Percentiles rank a stretch among this genome's conserved stretches.
phyloP scores from a whole-genome alignment of 2,329 filamentous ascomycete species.

The Pseudogymnoascus verrucosus region DNA sequence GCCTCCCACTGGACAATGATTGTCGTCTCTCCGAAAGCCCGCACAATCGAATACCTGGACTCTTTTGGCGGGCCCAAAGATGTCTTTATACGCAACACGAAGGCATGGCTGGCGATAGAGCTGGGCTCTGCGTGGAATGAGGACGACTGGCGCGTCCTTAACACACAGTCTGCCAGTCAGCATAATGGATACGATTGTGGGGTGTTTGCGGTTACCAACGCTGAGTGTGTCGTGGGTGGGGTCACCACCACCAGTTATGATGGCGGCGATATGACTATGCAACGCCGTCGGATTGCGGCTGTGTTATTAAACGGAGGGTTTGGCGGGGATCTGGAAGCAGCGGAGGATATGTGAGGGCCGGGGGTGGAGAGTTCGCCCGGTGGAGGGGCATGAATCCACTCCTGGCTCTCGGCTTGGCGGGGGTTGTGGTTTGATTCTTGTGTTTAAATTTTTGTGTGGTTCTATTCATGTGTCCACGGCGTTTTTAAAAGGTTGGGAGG shows the following conservation, averaged over 20 bases:
- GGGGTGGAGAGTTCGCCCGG: background rate
- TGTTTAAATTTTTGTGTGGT: background rate
- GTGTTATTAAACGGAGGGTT: conserved; percentile 62
- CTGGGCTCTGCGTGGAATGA: conserved; percentile 47
- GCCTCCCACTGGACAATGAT: conserved; percentile 65
- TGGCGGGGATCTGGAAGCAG: conserved; percentile 28
- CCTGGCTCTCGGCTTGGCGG: background rate
- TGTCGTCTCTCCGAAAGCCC: conserved; percentile 53
- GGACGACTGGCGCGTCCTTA: conserved; percentile 51
- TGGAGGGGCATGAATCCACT: background rate
- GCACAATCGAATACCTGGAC: conserved; percentile 61
- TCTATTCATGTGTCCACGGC: background rate
- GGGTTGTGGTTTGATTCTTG: background rate
- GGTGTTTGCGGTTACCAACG: conserved; percentile 69
- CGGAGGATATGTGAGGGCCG: background rate
- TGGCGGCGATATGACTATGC: conserved; percentile 47
- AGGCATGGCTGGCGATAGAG: conserved; percentile 50
- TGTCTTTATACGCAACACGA: conserved; percentile 34
- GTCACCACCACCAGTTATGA: conserved; percentile 37
- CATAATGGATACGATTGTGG: conserved; percentile 67
- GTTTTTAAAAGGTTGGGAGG: background rate
- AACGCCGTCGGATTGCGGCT: conserved; percentile 55
- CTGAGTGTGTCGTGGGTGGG: conserved; percentile 45
- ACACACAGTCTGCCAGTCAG: conserved; percentile 47
- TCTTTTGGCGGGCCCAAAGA: conserved; percentile 43